Conservation (phyloP, 371 early-diverging fungal genomes). For the Basidiobolus meristosporus region DNA sequence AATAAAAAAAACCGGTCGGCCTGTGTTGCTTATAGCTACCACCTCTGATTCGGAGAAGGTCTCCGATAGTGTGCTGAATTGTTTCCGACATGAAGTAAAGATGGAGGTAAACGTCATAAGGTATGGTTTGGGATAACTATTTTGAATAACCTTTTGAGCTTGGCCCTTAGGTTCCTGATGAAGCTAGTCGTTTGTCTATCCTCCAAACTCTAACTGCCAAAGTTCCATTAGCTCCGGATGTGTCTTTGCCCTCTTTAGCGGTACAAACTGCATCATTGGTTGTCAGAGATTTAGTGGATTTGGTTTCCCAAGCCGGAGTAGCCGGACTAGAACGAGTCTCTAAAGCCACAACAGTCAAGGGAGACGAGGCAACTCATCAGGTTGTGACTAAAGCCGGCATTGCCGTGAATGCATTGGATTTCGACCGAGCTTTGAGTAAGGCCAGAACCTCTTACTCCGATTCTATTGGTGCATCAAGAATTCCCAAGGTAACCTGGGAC, state of each 20-base stretch:
- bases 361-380: background rate
- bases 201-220: slow-evolving; percentile 23
- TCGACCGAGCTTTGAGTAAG: slow-evolving; percentile 57
- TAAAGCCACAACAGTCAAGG: no score
- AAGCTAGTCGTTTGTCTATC: slow-evolving; percentile 36
- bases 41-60: slow-evolving; percentile 55
- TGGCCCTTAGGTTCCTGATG: slow-evolving; percentile 33
- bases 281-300: slow-evolving; percentile 58
- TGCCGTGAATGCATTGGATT: slow-evolving; percentile 52
- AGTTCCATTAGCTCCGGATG: slow-evolving; percentile 52
- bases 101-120: slow-evolving; percentile 34
- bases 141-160: background rate
- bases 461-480: slow-evolving; percentile 89
- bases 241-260: slow-evolving; percentile 43
- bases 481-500: slow-evolving; percentile 92
- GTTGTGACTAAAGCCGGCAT: slow-evolving; percentile 37
- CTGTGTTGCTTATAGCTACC: slow-evolving; percentile 61
- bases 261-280: slow-evolving; percentile 84
- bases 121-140: background rate
- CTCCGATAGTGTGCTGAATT: slow-evolving; percentile 39
- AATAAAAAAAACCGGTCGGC: slow-evolving; percentile 32
- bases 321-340: slow-evolving; percentile 45
- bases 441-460: slow-evolving; percentile 75
- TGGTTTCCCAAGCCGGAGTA: slow-evolving; percentile 50
- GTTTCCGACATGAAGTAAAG: slow-evolving; percentile 54